Evolutionary conservation across 164 flowering plant genomes (phyloP), one percentile per base, ranked within the genome.

Genomic region (Euptelea pleiosperma): DNA sequence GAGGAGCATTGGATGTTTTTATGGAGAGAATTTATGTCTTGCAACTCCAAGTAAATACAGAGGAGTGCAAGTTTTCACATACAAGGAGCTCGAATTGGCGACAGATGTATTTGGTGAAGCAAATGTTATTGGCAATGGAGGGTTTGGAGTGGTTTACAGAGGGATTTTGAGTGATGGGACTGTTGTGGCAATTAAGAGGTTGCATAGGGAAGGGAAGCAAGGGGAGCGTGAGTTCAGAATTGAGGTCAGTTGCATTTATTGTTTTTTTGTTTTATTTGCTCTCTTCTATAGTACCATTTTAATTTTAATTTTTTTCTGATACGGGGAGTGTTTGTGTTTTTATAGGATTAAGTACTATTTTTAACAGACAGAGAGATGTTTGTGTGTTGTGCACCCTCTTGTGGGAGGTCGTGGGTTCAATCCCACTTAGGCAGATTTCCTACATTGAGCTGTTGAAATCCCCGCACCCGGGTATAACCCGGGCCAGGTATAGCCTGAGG

Each of bases 11-110:
- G 75, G 82, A 42, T 89, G 87, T 49, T 58, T 80, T 11, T 70
- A 82, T 57, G 81, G 77, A 42, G 82, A 77, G 36, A 73, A 67
- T 57, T 52, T 64, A 26, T 45, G 61, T 24, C 50, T 62, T 7
- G 21, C 41, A 8, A 58, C 71, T 0, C 24, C 59, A 12, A 24
- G 59, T 18, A 79, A 61, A 66, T 34, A 55, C 16, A 76, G 40
- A 62, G 89, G 86, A 61, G 89, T 82, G 18, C 96, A 89, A 74
- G 96, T 89, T 7, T 89, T 86, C 68, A 86, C 98, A 2, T 85
- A 82, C 74, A 85, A 69, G 70, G 94, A 87, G 72, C 78, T 87
- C 15, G 90, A 86, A 71, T 8, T 59, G 64, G 96, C 98, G 11
- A 93, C 97, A 6, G 65, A 82, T 8, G 63, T 61, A 15, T 93